These are phyloP conservation scores for Penicillium crustosum DNA, from an alignment of 2,329 filamentous ascomycete species.

Conservation along the genomic window DNA sequence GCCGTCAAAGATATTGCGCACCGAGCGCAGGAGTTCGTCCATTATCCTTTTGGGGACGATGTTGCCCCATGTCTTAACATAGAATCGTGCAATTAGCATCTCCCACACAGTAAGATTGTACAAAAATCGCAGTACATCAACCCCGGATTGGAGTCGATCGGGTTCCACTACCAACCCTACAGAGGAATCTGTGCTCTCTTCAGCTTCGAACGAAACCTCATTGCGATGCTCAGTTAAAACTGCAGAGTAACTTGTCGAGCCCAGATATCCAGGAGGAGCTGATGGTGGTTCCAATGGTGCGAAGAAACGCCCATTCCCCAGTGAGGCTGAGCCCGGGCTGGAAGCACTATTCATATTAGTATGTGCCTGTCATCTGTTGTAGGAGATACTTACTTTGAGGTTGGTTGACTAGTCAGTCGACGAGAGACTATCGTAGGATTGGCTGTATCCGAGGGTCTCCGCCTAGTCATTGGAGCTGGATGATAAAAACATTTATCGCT, in stretches of 20 bases:
- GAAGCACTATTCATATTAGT: slow-evolving; percentile 22
- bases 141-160: slow-evolving; percentile 31
- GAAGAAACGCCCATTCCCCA: slow-evolving; percentile 21
- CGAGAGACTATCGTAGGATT: slow-evolving; percentile 12
- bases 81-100: slow-evolving; percentile 29
- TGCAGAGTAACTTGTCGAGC: slow-evolving; percentile 38
- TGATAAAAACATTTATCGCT: slow-evolving; percentile 38
- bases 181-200: slow-evolving; percentile 21
- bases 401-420: slow-evolving; percentile 21
- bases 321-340: slow-evolving; percentile 26
- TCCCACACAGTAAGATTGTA: slow-evolving; percentile 29
- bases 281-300: slow-evolving; percentile 26
- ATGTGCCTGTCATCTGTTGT: not conserved
- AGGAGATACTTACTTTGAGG: slow-evolving; percentile 24
- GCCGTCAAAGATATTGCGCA: slow-evolving; percentile 27
- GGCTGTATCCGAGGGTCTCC: slow-evolving; percentile 15
- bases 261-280: slow-evolving; percentile 35
- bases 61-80: slow-evolving; percentile 23
- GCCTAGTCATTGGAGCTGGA: slow-evolving; percentile 41
- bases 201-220: slow-evolving; percentile 35
- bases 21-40: slow-evolving; percentile 28
- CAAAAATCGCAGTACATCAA: slow-evolving; percentile 32
- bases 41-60: slow-evolving; percentile 29
- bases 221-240: slow-evolving; percentile 36
- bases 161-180: slow-evolving; percentile 26